These are phyloP conservation scores for Rhodofomes roseus DNA, from an alignment of 1,284 basidiomycete genomes.

Conservation along the genomic window DNA sequence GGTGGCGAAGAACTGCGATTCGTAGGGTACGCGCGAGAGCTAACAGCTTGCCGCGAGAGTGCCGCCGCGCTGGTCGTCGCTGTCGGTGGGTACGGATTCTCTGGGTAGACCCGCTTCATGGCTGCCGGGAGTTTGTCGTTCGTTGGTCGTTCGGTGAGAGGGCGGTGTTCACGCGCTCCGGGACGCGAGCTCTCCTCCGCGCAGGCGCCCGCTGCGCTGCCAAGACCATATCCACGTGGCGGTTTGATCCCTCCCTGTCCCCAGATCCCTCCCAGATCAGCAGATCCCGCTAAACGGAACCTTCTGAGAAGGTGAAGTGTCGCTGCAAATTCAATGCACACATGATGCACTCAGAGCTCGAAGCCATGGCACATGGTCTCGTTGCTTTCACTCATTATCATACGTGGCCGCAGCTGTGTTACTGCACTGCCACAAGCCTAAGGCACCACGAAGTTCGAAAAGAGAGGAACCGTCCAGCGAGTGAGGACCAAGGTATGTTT, in stretches of 20 bases:
- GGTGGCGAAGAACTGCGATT: constrained; percentile 58
- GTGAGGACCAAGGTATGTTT: no score
- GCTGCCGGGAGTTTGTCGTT: neutral
- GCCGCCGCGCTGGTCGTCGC: constrained; percentile 9
- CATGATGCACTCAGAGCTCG: no score
- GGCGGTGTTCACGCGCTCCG: neutral
- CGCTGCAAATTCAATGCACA: no score
- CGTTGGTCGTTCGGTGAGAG: neutral
- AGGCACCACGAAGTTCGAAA: no score
- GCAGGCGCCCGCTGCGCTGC: constrained; percentile 1
- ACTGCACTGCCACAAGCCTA: no score
- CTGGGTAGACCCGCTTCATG: constrained; percentile 9
- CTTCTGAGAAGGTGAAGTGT: no score
- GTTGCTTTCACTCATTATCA: no score
- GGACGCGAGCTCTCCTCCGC: neutral
- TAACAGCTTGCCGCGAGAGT: constrained; percentile 6
- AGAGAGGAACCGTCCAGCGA: no score
- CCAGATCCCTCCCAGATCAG: no score
- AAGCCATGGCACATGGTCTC: no score
- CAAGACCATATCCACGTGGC: neutral
- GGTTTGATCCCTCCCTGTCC: neutral
- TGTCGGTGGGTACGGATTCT: neutral
- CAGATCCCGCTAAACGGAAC: no score
- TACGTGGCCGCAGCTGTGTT: no score
- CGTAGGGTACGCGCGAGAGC: constrained; percentile 6